These are phyloP conservation scores for Beauveria sp. DNA, from an alignment of 2,329 filamentous ascomycete species.

Conservation along the genomic window DNA sequence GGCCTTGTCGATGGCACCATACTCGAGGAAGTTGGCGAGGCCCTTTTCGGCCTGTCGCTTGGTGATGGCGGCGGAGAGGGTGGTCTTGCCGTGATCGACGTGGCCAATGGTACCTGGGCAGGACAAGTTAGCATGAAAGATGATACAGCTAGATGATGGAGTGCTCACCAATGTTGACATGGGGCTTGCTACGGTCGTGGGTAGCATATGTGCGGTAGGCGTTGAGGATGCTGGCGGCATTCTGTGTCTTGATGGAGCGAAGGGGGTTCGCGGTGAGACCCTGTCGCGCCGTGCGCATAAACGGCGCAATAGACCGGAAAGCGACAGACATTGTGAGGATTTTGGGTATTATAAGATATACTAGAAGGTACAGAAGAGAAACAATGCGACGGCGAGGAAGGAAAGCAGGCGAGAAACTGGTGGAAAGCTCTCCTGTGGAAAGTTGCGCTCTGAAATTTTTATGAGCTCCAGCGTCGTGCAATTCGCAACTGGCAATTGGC, in stretches of 20 bases:
- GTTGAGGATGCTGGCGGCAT: constrained; percentile 56
- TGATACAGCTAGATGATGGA: not conserved
- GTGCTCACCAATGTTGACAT: constrained; percentile 84
- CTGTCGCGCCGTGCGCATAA: constrained; percentile 73
- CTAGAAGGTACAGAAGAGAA: constrained; percentile 21
- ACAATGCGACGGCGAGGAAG: constrained; percentile 17
- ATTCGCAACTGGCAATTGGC: constrained; percentile 7
- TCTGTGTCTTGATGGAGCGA: constrained; percentile 59
- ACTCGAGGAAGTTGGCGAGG: constrained; percentile 88
- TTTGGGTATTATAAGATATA: constrained; percentile 16
- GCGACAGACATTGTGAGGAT: constrained; percentile 66
- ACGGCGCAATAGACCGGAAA: constrained; percentile 68
- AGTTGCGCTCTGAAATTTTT: constrained; percentile 28
- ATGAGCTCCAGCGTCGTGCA: constrained; percentile 20
- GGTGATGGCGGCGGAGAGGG: constrained; percentile 95
- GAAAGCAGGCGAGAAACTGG: constrained; percentile 9
- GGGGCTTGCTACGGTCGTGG: constrained; percentile 88
- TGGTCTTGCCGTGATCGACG: constrained; percentile 99
- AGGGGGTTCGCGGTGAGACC: constrained; percentile 71
- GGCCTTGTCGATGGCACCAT: constrained; percentile 97
- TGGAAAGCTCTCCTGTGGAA: constrained; percentile 19
- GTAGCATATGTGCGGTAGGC: constrained; percentile 58
- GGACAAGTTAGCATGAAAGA: constrained; percentile 14
- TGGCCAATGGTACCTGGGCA: constrained; percentile 84
- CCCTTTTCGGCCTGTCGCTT: constrained; percentile 96